Base-by-base conservation (phyloP, 176 grass and related monocot genomes). In the Lolium perenne region DNA sequence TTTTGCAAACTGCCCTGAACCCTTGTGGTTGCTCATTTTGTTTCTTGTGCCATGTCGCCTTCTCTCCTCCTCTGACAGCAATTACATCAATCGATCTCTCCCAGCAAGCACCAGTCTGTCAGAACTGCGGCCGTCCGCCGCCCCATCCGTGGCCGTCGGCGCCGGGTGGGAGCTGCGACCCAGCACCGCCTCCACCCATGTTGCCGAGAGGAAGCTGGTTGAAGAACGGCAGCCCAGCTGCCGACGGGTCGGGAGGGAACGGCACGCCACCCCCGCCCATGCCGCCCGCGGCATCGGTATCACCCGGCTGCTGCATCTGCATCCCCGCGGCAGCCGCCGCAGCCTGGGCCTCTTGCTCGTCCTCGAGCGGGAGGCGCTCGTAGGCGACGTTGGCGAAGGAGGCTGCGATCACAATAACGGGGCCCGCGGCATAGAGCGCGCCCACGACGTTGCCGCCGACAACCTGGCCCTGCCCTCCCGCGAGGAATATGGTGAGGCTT, bases 331-430 rank as follows among this genome's bases (percentile, higher is more conserved):
- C 87, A 0, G 82, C 63, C 6, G 82, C 85, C 13, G 84, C 43
- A 1, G 80, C 76, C 8, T 80, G 81, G 0, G 83, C 85, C n/a
- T 99, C 97, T 40, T 66, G 63, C 63, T 99, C 96, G 43, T 98
- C 97, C 59, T 99, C 97, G 7, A 99, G 89, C 2, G 97, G 97
- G 43, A 99, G 89, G 70, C 97, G 88, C 86, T 99, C 97, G 89
- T 99, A 99, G 9, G 97, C 97, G 41, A 99, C 97, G 92, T 99
- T 99, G 17, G 97, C 93, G 84, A 99, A 99, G 43, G 97, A 99
- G 32, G 94, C 92, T 43, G 97, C 90, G 84, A 99, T 96, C 59
- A 95, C 94, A 87, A 99, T 99, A 55, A 99, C 97, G 8, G 97
- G 94, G 17, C 97, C 97, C 0, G 97, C 88, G 15, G 97, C 92